Percentiles rank a stretch among this genome's conserved stretches.
phyloP scores from a whole-genome alignment of 169 alveolate genomes.

The Eimeria maxima region DNA sequence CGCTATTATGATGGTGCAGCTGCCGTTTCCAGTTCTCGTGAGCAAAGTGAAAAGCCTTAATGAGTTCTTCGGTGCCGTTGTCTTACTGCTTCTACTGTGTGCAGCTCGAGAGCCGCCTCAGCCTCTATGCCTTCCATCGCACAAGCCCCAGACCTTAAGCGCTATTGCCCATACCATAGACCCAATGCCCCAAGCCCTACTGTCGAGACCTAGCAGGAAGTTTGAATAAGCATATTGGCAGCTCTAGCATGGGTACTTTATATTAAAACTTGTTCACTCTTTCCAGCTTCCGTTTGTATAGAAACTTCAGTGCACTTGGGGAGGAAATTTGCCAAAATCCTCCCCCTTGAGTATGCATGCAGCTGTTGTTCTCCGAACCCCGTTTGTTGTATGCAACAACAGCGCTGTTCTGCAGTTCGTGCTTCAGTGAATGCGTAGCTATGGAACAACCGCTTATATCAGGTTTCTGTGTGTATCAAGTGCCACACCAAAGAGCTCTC shows the following conservation, averaged over 20 bases:
- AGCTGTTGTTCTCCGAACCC: neutral
- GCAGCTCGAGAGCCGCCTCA: neutral
- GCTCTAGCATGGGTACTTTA: neutral
- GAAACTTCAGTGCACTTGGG: neutral
- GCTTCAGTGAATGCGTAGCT: neutral
- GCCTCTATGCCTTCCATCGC: neutral
- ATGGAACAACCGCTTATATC: neutral
- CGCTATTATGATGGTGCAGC: neutral
- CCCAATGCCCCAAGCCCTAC: neutral
- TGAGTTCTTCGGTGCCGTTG: neutral
- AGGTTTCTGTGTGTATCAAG: neutral
- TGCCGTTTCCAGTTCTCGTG: neutral
- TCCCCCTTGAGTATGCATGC: neutral
- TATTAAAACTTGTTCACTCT: neutral
- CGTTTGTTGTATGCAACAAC: neutral
- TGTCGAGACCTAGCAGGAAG: neutral
- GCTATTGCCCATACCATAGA: neutral
- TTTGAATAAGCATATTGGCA: neutral
- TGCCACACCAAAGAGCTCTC: neutral
- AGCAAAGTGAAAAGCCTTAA: neutral
- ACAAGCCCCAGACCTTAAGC: neutral
- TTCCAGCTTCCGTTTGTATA: neutral
- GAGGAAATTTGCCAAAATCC: neutral
- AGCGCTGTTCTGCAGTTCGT: neutral
- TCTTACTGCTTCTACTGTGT: neutral